Evolutionary conservation across 768 basidiomycete species (phyloP).

Genomic region (Ramaria sp.): DNA sequence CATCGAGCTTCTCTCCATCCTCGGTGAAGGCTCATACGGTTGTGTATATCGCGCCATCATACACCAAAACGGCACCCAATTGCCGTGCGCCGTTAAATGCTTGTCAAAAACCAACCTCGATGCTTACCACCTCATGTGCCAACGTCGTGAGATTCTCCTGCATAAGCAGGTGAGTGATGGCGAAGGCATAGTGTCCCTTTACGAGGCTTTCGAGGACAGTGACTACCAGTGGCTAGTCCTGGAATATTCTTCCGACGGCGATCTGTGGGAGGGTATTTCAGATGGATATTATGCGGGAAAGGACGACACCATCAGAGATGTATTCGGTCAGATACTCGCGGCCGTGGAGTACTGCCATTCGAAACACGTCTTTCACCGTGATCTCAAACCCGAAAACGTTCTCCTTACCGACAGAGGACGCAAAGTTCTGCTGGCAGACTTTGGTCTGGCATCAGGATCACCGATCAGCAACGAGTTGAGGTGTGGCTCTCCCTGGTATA

Average conservation of each 20-base stretch:
- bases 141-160: conserved; percentile 77
- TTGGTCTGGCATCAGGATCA: conserved; percentile 83
- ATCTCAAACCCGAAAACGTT: conserved; percentile 41
- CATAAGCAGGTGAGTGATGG: conserved; percentile 68
- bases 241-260: conserved; percentile 65
- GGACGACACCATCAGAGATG: conserved; percentile 29
- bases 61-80: conserved; percentile 13
- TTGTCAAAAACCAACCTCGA: conserved; percentile 32
- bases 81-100: conserved; percentile 7
- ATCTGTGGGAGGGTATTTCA: conserved; percentile 33
- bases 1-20: conserved; percentile 74
- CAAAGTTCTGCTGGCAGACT: conserved; percentile 8
- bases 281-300: conserved; percentile 22
- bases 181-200: conserved; percentile 77
- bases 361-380: conserved; percentile 38
- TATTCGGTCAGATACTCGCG: conserved; percentile 38
- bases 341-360: conserved; percentile 37
- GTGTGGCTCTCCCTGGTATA: conserved; percentile 97
- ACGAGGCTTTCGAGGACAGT: conserved; percentile 78
- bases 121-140: conserved; percentile 88
- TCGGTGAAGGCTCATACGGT: conserved; percentile 92
- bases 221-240: conserved; percentile 83
- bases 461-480: conserved; percentile 78
- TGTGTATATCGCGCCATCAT: conserved; percentile 88
- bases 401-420: conserved; percentile 20